Conservation (phyloP, 306 rosid genomes). For the Luffa acutangula region DNA sequence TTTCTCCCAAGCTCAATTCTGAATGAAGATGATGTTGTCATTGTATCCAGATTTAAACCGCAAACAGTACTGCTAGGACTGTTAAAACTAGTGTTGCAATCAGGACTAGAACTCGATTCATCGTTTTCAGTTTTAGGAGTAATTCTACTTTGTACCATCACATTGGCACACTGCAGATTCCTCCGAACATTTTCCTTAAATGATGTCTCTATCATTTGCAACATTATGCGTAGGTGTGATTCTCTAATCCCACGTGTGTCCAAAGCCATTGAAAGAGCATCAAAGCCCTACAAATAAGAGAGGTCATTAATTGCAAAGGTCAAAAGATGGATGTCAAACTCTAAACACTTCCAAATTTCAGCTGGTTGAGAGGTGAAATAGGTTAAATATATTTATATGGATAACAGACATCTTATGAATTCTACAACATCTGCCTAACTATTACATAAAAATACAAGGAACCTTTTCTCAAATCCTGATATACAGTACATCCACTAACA, state of each 20-base stretch:
- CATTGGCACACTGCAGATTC: constrained; percentile 23
- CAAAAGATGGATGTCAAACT: not conserved
- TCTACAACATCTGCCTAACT: not conserved
- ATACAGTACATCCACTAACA: not conserved
- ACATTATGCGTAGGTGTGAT: constrained; percentile 85
- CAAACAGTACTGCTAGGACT: constrained; percentile 63
- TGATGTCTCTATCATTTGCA: constrained; percentile 73
- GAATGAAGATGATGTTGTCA: constrained; percentile 62
- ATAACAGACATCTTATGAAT: not conserved
- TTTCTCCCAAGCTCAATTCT: constrained; percentile 67
- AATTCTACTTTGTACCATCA: constrained; percentile 19
- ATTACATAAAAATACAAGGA: not conserved
- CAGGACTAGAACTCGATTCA: constrained; percentile 34
- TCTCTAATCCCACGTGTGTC: constrained; percentile 91
- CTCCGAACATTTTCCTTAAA: constrained; percentile 65
- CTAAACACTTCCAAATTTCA: not conserved
- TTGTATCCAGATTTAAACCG: constrained; percentile 42
- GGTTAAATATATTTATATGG: not conserved
- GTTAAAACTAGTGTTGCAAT: constrained; percentile 33
- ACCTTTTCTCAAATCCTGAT: not conserved
- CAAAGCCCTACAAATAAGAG: constrained; percentile 63
- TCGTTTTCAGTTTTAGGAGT: constrained; percentile 42
- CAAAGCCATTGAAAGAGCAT: constrained; percentile 58
- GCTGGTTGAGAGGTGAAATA: not conserved
- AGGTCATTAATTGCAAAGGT: constrained; percentile 8